Conservation (phyloP, 2,329 filamentous ascomycete genomes). For the Penicillium sp. region DNA sequence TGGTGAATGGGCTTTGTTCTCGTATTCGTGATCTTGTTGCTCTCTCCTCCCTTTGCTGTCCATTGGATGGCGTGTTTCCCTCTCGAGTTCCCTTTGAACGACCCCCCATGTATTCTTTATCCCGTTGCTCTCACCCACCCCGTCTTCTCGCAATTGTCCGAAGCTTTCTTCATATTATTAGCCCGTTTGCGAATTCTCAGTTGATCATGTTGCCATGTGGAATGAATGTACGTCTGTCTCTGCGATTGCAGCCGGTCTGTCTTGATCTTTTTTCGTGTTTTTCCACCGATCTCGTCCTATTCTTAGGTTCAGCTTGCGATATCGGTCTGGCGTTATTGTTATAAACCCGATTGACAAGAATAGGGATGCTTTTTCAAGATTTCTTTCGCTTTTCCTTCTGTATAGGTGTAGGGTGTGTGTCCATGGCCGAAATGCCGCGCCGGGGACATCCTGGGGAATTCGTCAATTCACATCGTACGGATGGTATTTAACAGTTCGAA, state of each 20-base stretch:
- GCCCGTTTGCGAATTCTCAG: slow-evolving; percentile 3
- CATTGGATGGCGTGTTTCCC: background rate
- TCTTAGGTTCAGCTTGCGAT: slow-evolving; percentile 1
- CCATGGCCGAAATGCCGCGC: too few relatives aligned
- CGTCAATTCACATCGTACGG: background rate
- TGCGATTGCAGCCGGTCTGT: slow-evolving; percentile 17
- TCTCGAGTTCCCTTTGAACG: background rate
- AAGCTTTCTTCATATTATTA: slow-evolving; percentile 6
- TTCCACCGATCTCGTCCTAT: background rate
- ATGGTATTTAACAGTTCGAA: background rate
- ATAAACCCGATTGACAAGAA: background rate
- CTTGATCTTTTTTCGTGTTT: background rate
- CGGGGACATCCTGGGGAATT: too few relatives aligned
- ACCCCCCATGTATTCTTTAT: slow-evolving; percentile 7
- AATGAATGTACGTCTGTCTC: slow-evolving; percentile 24
- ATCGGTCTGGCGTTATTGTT: background rate
- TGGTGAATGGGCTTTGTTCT: background rate
- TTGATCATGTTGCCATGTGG: slow-evolving; percentile 25
- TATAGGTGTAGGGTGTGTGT: background rate
- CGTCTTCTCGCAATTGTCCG: background rate
- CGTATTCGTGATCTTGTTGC: background rate
- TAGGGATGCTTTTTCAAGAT: background rate
- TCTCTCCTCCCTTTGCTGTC: background rate
- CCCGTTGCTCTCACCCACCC: background rate
- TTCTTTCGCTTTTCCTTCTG: background rate